Evolutionary conservation across 108 stramenopile species (phyloP), one percentile per base, ranked within the genome.

Genomic region (Cylindrotheca closterium): DNA sequence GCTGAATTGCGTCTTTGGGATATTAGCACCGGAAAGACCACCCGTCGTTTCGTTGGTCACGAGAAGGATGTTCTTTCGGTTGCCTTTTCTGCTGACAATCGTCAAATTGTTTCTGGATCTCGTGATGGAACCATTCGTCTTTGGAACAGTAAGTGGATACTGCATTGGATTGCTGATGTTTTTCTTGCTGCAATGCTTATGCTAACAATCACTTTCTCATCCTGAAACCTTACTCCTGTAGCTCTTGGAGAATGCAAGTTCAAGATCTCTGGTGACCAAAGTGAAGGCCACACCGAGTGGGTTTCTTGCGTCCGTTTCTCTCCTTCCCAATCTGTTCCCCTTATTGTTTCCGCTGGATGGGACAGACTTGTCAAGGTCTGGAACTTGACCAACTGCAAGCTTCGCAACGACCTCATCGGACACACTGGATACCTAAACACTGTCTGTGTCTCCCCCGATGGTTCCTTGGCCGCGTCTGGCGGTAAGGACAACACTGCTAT

Each of bases 381-480:
- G 97, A 73, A 91, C 77, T 77, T 99, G 66, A 90, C 91, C 75
- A 97, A 95, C 94, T 97, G 96, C 98, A 91, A 95, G 79, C 96
- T 99, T 71, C 95, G 95, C 80, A 94, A 93, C 76, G 92, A 99
- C 80, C 80, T 99, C 19, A 79, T 97, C 60, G 99, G 99, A 83
- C 99, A 99, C 93, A 95, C 86, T 56, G 99, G 98, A 69, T 99
- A 99, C 94, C 82, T 99, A 65, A 99, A 99, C 96, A 99, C 97
- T 29, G 99, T 99, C 51, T 99, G 98, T 62, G 98, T 99, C 63
- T 96, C 95, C 55, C 99, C 99, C 30, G 99, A 99, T 82, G 99
- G 98, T 51, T 95, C 94, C 23, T 82, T 99, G 63, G 99, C 98
- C 60, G 99, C 99, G 60, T 96, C 95, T 27, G 99, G 99, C 46